These are phyloP conservation scores for Anthoceros angustus DNA, from an alignment of 225 moss, liverwort and hornwort genomes.

Conservation along the genomic window DNA sequence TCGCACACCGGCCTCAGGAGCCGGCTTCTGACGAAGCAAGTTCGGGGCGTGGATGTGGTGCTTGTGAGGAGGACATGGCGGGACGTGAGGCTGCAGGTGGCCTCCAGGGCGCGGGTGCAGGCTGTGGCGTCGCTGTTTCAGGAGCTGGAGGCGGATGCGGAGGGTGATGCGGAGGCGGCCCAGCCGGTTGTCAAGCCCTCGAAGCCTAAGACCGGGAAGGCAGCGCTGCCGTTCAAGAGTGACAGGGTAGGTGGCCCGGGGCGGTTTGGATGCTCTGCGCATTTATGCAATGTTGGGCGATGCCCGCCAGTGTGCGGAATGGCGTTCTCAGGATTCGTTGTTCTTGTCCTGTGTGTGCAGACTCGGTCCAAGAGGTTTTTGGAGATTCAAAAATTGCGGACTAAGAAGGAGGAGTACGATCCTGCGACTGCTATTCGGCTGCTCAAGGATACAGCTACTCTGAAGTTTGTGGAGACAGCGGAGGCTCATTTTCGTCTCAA, in stretches of 20 bases:
- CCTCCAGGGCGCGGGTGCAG: constrained; percentile 19
- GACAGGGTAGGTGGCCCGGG: constrained; percentile 30
- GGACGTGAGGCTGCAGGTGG: constrained; percentile 9
- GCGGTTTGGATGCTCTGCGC: too few relatives aligned
- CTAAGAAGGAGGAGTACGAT: constrained; percentile 77
- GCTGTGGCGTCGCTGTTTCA: constrained; percentile 44
- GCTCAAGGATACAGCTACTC: constrained; percentile 63
- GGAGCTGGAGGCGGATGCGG: constrained; percentile 26
- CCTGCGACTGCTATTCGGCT: constrained; percentile 71
- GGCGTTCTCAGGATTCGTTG: neutral
- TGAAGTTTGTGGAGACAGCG: constrained; percentile 73
- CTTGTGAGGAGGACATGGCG: constrained; percentile 9
- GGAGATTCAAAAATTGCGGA: constrained; percentile 68
- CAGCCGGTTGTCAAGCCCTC: constrained; percentile 14
- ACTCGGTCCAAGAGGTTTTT: constrained; percentile 78
- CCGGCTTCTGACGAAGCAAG: neutral
- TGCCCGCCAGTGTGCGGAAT: too few relatives aligned
- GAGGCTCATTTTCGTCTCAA: constrained; percentile 95
- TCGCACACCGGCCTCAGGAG: constrained; percentile 5
- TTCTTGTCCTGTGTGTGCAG: constrained; percentile 15
- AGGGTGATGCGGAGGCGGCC: constrained; percentile 12
- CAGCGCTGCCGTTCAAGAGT: constrained; percentile 44
- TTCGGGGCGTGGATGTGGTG: neutral
- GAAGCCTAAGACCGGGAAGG: constrained; percentile 60
- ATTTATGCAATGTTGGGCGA: too few relatives aligned